Conservation (phyloP, 2,329 filamentous ascomycete species). For the Helotiales sp. region DNA sequence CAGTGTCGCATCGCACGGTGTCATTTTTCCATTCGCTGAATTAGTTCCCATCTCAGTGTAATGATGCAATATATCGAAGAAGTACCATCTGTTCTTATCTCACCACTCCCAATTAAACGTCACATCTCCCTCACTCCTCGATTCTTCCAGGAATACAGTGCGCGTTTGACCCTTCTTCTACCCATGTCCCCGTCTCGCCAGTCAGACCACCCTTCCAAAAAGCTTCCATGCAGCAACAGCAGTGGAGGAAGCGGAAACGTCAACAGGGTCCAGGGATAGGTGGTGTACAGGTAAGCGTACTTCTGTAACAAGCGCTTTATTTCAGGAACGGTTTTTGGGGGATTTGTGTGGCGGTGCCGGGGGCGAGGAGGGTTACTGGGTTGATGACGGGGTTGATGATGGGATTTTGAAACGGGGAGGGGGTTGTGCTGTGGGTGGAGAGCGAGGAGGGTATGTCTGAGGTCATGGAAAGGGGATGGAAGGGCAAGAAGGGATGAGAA, state of each 20-base stretch:
- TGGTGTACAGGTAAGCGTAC: too few species aligned
- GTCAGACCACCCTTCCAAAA: background rate
- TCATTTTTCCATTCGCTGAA: too few species aligned
- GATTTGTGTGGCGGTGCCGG: background rate
- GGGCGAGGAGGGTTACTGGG: background rate
- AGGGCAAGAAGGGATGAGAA: background rate
- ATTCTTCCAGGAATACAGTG: background rate
- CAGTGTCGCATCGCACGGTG: too few species aligned
- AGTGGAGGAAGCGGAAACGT: constrained; percentile 8
- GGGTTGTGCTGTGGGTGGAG: background rate
- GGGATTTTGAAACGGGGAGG: too few species aligned
- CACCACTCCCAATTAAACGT: background rate
- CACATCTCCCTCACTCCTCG: background rate
- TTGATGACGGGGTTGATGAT: too few species aligned
- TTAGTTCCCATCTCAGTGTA: too few species aligned
- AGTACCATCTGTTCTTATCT: background rate
- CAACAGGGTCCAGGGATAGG: constrained; percentile 6
- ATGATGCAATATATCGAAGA: too few species aligned
- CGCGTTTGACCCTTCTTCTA: too few species aligned
- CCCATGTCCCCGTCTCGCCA: too few species aligned
- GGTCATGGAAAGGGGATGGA: background rate
- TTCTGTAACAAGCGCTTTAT: constrained; percentile 1
- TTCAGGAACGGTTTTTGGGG: background rate
- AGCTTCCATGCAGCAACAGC: background rate
- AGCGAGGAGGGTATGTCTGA: background rate